These are phyloP conservation scores for Aristolochia fimbriata DNA, from an alignment of 164 flowering plant species.

Conservation along the genomic window DNA sequence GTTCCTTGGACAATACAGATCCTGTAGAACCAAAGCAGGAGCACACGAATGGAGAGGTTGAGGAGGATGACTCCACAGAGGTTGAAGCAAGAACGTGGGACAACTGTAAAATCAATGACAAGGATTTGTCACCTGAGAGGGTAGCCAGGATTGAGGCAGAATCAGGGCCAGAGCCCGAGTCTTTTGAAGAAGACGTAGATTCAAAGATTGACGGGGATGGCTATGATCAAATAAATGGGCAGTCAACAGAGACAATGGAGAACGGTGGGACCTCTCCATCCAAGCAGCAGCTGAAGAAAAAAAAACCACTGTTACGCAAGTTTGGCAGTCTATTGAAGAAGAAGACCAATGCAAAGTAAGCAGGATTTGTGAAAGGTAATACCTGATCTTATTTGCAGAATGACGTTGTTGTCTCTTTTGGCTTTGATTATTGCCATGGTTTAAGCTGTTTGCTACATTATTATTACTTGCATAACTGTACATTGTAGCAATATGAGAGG, in stretches of 20 bases:
- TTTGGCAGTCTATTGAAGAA: conserved; percentile 86
- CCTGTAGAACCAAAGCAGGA: conserved; percentile 17
- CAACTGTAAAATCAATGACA: conserved; percentile 70
- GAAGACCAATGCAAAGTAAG: conserved; percentile 32
- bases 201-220: conserved; percentile 48
- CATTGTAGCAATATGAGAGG: conserved; percentile 1
- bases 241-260: conserved; percentile 34
- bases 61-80: conserved; percentile 37
- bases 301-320: conserved; percentile 71
- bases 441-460: conserved; percentile 10
- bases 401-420: conserved; percentile 2
- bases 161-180: conserved; percentile 33
- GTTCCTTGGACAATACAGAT: conserved; percentile 12
- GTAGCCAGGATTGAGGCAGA: conserved; percentile 4
- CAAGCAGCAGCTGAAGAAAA: conserved; percentile 71
- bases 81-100: conserved; percentile 80
- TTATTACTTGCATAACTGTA: conserved; percentile 2
- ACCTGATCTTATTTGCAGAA: background rate
- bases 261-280: conserved; percentile 53
- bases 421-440: conserved; percentile 1
- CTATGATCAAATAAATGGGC: conserved; percentile 46
- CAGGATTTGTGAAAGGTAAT: background rate
- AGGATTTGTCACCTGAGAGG: conserved; percentile 49
- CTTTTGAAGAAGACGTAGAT: conserved; percentile 60
- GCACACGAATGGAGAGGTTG: conserved; percentile 30